Evolutionary conservation across 2,329 filamentous ascomycete genomes (phyloP).

Genomic region (Talaromyces sp.): DNA sequence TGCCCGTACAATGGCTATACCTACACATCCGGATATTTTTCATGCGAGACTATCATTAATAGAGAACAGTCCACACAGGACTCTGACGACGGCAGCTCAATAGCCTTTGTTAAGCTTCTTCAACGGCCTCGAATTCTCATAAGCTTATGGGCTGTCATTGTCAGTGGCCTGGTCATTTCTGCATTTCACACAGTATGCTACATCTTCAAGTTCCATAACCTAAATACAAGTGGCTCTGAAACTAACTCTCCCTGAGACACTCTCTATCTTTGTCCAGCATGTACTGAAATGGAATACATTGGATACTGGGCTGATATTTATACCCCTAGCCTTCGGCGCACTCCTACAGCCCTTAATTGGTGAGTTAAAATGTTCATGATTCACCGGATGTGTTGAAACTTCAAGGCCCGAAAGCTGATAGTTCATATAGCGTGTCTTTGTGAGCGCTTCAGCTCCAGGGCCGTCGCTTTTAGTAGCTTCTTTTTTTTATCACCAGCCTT

Average conservation of each 20-base stretch:
- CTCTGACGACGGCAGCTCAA: not conserved
- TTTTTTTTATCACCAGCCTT: slow-evolving; percentile 60
- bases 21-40: not conserved
- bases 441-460: slow-evolving; percentile 64
- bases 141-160: slow-evolving; percentile 57
- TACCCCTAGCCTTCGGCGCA: slow-evolving; percentile 61
- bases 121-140: slow-evolving; percentile 55
- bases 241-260: slow-evolving; percentile 12
- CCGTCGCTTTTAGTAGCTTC: slow-evolving; percentile 60
- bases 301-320: slow-evolving; percentile 59
- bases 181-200: slow-evolving; percentile 49
- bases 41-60: not conserved
- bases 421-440: slow-evolving; percentile 46
- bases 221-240: no score
- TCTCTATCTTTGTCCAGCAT: slow-evolving; percentile 57
- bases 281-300: slow-evolving; percentile 58
- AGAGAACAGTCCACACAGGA: not conserved
- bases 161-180: slow-evolving; percentile 52
- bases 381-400: no score
- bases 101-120: slow-evolving; percentile 14
- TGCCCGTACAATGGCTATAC: slow-evolving; percentile 41
- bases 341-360: slow-evolving; percentile 61
- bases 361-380: not conserved
- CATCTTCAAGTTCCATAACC: not conserved
- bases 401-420: slow-evolving; percentile 12